Conservation (phyloP, 768 basidiomycete genomes). For the Termitomyces sp. region DNA sequence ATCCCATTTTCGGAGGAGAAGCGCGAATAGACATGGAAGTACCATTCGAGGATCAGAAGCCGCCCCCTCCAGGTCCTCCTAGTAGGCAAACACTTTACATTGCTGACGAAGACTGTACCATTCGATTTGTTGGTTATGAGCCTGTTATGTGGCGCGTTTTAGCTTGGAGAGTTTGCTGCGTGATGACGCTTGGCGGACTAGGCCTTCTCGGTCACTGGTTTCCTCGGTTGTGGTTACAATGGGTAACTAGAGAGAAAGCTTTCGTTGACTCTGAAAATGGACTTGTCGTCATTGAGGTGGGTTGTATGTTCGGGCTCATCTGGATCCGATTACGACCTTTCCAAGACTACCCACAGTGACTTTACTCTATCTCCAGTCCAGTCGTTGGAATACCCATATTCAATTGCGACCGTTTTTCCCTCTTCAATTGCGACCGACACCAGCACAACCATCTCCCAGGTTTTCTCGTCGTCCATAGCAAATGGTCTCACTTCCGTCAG, state of each 20-base stretch:
- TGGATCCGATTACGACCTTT: slow-evolving; percentile 13
- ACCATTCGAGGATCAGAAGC: slow-evolving; percentile 52
- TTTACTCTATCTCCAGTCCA: slow-evolving; percentile 72
- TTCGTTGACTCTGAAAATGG: slow-evolving; percentile 69
- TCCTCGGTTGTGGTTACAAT: slow-evolving; percentile 85
- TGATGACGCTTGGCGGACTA: slow-evolving; percentile 66
- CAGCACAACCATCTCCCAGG: slow-evolving; percentile 4
- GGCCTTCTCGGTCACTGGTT: slow-evolving; percentile 91
- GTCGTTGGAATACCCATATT: slow-evolving; percentile 68
- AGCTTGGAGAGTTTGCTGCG: slow-evolving; percentile 68
- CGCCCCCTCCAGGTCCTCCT: slow-evolving; percentile 78
- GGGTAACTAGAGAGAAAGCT: slow-evolving; percentile 77
- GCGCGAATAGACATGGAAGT: slow-evolving; percentile 78
- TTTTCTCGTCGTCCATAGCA: slow-evolving; percentile 20
- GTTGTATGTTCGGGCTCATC: slow-evolving; percentile 18
- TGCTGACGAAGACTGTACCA: slow-evolving; percentile 82
- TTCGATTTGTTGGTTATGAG: slow-evolving; percentile 87
- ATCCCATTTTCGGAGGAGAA: slow-evolving; percentile 82
- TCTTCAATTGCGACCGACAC: slow-evolving; percentile 20
- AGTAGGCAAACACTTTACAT: slow-evolving; percentile 84
- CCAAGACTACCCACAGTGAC: slow-evolving; percentile 81
- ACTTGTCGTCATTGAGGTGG: slow-evolving; percentile 87
- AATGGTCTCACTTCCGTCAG: slow-evolving; percentile 26
- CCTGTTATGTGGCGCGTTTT: slow-evolving; percentile 53
- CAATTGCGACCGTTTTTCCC: slow-evolving; percentile 77